These are phyloP conservation scores for Phragmites australis DNA, from an alignment of 176 grass and related monocot genomes.

Conservation along the genomic window DNA sequence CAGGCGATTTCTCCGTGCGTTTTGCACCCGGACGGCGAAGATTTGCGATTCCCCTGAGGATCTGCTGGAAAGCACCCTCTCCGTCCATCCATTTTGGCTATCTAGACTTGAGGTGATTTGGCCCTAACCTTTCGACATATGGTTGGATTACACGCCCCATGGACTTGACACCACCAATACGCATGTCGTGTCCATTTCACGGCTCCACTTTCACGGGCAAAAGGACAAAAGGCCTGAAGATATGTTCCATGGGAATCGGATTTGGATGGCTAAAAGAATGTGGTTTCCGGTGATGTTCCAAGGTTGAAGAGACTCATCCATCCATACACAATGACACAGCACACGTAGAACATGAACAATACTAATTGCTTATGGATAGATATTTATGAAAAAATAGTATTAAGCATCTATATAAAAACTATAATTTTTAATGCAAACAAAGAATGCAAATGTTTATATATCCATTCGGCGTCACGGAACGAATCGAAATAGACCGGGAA, in stretches of 20 bases:
- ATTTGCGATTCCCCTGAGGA: neutral
- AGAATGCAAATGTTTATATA: too few relatives aligned
- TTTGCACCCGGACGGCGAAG: neutral
- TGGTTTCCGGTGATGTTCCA: neutral
- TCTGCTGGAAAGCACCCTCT: neutral
- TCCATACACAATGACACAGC: neutral
- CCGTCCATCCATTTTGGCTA: neutral
- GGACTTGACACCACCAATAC: slow-evolving; percentile 23
- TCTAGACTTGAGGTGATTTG: neutral
- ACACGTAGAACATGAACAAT: too few relatives aligned
- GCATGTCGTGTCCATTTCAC: neutral
- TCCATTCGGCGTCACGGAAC: too few relatives aligned
- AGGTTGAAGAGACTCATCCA: neutral
- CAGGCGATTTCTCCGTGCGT: neutral
- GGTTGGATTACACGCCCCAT: neutral
- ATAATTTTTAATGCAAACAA: too few relatives aligned
- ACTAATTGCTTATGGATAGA: too few relatives aligned
- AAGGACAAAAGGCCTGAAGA: neutral
- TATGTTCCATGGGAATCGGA: neutral
- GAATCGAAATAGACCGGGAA: too few relatives aligned
- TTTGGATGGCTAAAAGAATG: neutral
- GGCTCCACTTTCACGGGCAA: neutral
- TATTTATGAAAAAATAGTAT: too few relatives aligned
- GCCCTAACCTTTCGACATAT: slow-evolving; percentile 9
- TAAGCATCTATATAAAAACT: too few relatives aligned